Evolutionary conservation across 257 asterid genomes (phyloP).

Genomic region (Solanum neorickii): DNA sequence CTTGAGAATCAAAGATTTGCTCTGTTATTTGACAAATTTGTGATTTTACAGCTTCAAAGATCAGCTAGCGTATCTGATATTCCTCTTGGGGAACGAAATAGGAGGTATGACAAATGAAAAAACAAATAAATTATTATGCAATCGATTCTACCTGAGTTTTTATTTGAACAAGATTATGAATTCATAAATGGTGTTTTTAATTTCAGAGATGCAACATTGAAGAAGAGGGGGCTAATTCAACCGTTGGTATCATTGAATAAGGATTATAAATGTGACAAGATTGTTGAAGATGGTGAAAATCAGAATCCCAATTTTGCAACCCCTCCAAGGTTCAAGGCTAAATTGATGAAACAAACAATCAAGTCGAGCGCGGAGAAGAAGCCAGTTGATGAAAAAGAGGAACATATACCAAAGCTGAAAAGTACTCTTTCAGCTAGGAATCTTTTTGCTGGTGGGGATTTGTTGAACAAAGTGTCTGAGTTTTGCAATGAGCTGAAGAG

Average conservation of each 20-base stretch:
- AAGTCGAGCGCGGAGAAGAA: slow-evolving; percentile 60
- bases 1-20: background rate
- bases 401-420: slow-evolving; percentile 48
- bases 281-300: slow-evolving; percentile 57
- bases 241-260: slow-evolving; percentile 26
- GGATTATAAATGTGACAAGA: slow-evolving; percentile 20
- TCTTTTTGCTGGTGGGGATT: slow-evolving; percentile 78
- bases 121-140: background rate
- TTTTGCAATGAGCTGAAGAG: slow-evolving; percentile 85
- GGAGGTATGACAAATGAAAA: slow-evolving; percentile 30
- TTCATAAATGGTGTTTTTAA: background rate
- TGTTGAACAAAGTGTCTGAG: slow-evolving; percentile 66
- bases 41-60: slow-evolving; percentile 34
- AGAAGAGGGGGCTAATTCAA: slow-evolving; percentile 50
- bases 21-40: background rate
- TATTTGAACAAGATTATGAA: background rate
- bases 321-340: slow-evolving; percentile 32
- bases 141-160: background rate
- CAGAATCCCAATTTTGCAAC: slow-evolving; percentile 56
- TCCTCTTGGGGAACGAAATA: slow-evolving; percentile 47
- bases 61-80: slow-evolving; percentile 51
- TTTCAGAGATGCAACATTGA: slow-evolving; percentile 70
- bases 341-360: slow-evolving; percentile 32
- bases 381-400: slow-evolving; percentile 21
- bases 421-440: slow-evolving; percentile 78